Conservation (phyloP, 139 green algal genomes). For the Micromonas commoda region DNA sequence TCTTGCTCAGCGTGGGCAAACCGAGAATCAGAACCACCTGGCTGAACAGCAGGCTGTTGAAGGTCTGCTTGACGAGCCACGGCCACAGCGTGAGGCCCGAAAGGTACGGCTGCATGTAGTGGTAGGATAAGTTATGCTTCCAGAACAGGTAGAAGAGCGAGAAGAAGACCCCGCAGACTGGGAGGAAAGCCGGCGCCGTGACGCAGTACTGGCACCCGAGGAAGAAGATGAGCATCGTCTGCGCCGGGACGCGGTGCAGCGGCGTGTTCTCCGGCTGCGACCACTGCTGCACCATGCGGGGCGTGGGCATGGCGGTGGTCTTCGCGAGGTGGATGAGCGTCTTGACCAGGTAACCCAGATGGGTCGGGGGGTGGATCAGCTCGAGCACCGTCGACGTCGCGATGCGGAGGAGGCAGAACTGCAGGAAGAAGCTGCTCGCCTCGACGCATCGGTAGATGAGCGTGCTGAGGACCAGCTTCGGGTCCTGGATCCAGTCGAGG, state of each 20-base stretch:
- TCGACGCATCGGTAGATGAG: background rate
- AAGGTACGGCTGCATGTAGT: slow-evolving; percentile 19
- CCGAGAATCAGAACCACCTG: slow-evolving; percentile 15
- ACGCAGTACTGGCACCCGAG: slow-evolving; percentile 12
- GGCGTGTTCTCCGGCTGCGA: slow-evolving; percentile 13
- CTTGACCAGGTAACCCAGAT: slow-evolving; percentile 11
- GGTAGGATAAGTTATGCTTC: slow-evolving; percentile 20
- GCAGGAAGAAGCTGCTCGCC: slow-evolving; percentile 14
- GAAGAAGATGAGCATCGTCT: slow-evolving; percentile 28
- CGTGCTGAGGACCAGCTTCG: background rate
- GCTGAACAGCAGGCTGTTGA: slow-evolving; percentile 9
- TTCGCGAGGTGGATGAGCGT: background rate
- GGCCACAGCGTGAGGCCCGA: slow-evolving; percentile 1
- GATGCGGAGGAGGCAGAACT: slow-evolving; percentile 11
- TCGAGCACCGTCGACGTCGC: slow-evolving; percentile 3
- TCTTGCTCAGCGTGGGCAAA: background rate
- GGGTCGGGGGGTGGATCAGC: background rate
- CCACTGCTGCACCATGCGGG: slow-evolving; percentile 1
- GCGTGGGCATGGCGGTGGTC: background rate
- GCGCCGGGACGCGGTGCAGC: slow-evolving; percentile 15
- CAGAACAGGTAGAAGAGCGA: slow-evolving; percentile 16
- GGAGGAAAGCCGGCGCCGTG: background rate
- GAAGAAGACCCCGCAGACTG: slow-evolving; percentile 17
- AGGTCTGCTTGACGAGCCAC: slow-evolving; percentile 22
- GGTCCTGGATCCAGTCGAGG: background rate